These are phyloP conservation scores for Entomortierella beljakovae DNA, from an alignment of 192 early-diverging fungal genomes.

Conservation along the genomic window DNA sequence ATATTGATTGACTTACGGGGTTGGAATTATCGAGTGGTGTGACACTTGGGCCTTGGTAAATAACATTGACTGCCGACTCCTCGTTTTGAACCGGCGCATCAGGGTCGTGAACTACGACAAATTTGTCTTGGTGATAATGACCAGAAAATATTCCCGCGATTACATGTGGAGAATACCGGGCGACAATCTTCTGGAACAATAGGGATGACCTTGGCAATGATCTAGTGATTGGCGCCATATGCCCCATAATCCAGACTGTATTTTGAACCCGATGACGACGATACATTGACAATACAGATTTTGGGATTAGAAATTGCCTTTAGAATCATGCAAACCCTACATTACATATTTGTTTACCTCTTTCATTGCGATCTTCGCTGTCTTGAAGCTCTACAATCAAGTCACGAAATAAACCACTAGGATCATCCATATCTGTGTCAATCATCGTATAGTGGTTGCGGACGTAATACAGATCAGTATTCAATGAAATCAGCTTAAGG, in stretches of 20 bases:
- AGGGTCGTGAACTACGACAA: slow-evolving; percentile 60
- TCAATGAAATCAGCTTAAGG: slow-evolving; percentile 61
- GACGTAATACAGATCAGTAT: slow-evolving; percentile 67
- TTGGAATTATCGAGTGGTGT: slow-evolving; percentile 61
- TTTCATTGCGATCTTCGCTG: slow-evolving; percentile 58
- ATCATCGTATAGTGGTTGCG: slow-evolving; percentile 64
- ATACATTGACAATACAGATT: no score
- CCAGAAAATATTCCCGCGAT: slow-evolving; percentile 67
- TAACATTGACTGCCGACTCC: slow-evolving; percentile 54
- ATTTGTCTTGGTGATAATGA: slow-evolving; percentile 64
- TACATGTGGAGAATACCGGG: slow-evolving; percentile 64
- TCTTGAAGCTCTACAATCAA: slow-evolving; percentile 60
- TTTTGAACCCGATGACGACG: no score
- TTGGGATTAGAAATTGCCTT: not conserved
- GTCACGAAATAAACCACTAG: slow-evolving; percentile 60
- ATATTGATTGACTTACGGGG: slow-evolving; percentile 47
- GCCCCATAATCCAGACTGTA: slow-evolving; percentile 67
- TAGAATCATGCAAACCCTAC: no score
- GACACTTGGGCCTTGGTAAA: slow-evolving; percentile 62
- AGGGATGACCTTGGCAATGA: slow-evolving; percentile 60
- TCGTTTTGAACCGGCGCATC: slow-evolving; percentile 29
- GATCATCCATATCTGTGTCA: slow-evolving; percentile 57
- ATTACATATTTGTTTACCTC: slow-evolving; percentile 30
- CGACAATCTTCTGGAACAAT: slow-evolving; percentile 63
- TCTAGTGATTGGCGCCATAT: slow-evolving; percentile 60